phyloP scores from a whole-genome alignment of 192 early-diverging fungal species.

The Dimargaris xerosporica region DNA sequence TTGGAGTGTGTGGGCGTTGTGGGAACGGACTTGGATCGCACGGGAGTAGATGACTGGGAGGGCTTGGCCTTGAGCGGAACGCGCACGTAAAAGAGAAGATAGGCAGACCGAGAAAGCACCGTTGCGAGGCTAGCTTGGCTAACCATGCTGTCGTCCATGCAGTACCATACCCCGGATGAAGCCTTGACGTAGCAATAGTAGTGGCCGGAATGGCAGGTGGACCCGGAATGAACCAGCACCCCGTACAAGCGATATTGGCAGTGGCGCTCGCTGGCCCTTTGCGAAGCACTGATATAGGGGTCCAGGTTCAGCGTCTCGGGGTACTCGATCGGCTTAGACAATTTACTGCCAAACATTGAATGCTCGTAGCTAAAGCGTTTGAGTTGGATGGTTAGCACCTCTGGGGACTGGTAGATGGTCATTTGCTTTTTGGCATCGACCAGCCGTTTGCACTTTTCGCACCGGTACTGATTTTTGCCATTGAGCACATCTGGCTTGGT shows the following conservation, averaged over 20 bases:
- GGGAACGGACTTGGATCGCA: not conserved
- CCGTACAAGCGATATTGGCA: slow-evolving; percentile 51
- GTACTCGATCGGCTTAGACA: slow-evolving; percentile 44
- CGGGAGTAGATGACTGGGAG: slow-evolving; percentile 6
- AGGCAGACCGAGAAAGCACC: slow-evolving; percentile 61
- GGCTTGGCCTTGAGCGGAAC: not conserved
- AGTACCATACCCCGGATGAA: slow-evolving; percentile 62
- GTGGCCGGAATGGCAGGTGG: slow-evolving; percentile 62
- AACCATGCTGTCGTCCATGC: slow-evolving; percentile 66
- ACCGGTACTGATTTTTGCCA: slow-evolving; percentile 60
- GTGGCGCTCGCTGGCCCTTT: slow-evolving; percentile 11
- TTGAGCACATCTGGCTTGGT: slow-evolving; percentile 49
- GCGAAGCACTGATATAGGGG: slow-evolving; percentile 36
- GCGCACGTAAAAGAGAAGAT: slow-evolving; percentile 69
- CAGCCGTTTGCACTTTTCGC: slow-evolving; percentile 60
- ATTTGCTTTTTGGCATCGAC: slow-evolving; percentile 70
- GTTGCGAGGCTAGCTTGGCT: slow-evolving; percentile 43
- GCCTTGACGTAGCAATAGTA: slow-evolving; percentile 72
- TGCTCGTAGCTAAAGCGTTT: slow-evolving; percentile 62
- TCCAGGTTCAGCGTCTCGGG: slow-evolving; percentile 43
- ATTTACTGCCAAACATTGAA: slow-evolving; percentile 44
- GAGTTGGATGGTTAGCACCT: slow-evolving; percentile 58
- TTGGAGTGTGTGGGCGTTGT: slow-evolving; percentile 5
- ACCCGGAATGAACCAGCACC: slow-evolving; percentile 67
- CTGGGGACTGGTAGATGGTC: slow-evolving; percentile 55